Base-by-base conservation (phyloP, 2,329 filamentous ascomycete genomes). In the Purpureocillium lavendulum region DNA sequence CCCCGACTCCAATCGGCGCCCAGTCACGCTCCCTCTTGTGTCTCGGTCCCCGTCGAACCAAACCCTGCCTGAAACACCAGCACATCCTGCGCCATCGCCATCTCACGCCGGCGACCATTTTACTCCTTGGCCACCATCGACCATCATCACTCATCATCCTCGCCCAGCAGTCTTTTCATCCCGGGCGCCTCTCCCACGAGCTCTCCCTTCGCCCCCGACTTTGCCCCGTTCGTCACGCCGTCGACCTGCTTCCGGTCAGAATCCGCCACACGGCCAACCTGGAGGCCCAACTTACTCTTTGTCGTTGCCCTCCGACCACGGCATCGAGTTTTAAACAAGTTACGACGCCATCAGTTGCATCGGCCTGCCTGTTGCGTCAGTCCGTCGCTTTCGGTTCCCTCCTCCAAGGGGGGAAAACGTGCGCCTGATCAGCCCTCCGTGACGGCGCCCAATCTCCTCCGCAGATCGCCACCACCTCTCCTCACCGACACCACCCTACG, bases 241-340 rank as follows among this genome's bases (percentile, higher is more conserved):
- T 26, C 24, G 16, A 16, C 18, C 24, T 41, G 41, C 39, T 33
- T 35, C 35, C 37, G 33, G 44, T 33, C 36, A 28, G 32, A 39
- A 43, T 21, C 38, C 45, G 38, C 42, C 42, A 40, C 42, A 36
- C 38, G 44, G 41, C 13, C 37, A 42, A 36, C 31, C 41, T 37
- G 36, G 36, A 31, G 36, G 35, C 35, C 29, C 18, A 30, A 14
- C 24, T n/a, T 26, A 15, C 35, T 36, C 35, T 29, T 30, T 29
- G 35, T 13, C 29, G 11, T 32, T 26, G 12, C 13, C 2, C 17
- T 11, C 14, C 29, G 24, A 36, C 28, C 29, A 16, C 36, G 36
- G n/a, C 36, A 13, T 32, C 36, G 36, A 31, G 17, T 38, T 16
- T 31, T 24, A 10, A 5, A 26, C 6, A 5, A 26, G 10, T 6